Conservation (phyloP, 306 rosid genomes). For the Begonia peltatifolia region DNA sequence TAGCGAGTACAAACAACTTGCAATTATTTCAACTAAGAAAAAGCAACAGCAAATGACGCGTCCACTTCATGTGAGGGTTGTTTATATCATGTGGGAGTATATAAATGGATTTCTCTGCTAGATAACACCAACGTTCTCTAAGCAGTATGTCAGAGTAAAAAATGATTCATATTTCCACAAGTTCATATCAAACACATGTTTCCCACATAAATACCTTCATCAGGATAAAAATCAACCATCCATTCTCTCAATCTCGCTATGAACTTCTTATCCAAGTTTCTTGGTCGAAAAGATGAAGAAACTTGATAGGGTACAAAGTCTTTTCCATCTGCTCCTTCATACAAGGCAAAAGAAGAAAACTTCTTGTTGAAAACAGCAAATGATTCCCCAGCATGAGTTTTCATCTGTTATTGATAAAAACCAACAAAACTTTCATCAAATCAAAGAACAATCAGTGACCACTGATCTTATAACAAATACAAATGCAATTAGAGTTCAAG, state of each 20-base stretch:
- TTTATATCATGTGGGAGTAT: too few relatives aligned
- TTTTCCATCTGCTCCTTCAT: conserved; percentile 23
- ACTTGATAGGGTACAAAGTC: conserved; percentile 36
- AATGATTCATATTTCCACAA: too few relatives aligned
- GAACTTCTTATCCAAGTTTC: conserved; percentile 20
- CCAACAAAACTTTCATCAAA: neutral
- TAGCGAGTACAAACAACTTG: too few relatives aligned
- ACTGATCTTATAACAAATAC: neutral
- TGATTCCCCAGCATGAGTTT: conserved; percentile 14
- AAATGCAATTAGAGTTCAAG: too few relatives aligned
- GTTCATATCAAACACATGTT: too few relatives aligned
- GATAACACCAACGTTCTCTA: too few relatives aligned
- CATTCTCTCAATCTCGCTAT: conserved; percentile 42
- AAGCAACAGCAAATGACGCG: too few relatives aligned
- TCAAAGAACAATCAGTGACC: conserved; percentile 1
- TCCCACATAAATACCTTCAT: conserved; percentile 30
- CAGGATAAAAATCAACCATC: conserved; percentile 22
- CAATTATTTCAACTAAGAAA: too few relatives aligned
- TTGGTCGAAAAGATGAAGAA: conserved; percentile 21
- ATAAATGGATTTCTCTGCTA: too few relatives aligned
- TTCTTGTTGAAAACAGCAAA: conserved; percentile 35
- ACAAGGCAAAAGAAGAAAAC: conserved; percentile 52
- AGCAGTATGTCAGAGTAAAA: too few relatives aligned
- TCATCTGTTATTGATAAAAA: conserved; percentile 25
- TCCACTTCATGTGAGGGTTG: too few relatives aligned